phyloP scores from a whole-genome alignment of 805 yeast genomes.

The Saturnispora hagleri region DNA sequence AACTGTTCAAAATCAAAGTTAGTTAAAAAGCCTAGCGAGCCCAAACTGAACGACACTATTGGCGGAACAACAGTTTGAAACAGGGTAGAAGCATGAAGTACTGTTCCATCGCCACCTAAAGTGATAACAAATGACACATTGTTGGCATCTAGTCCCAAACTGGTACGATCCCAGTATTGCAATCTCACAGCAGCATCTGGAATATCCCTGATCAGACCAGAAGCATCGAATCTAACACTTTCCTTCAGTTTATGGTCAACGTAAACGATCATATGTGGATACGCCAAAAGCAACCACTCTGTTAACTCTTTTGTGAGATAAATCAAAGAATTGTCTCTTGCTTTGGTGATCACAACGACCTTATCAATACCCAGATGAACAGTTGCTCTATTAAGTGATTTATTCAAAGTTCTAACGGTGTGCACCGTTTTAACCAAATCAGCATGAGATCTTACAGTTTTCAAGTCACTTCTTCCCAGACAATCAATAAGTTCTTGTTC shows the following conservation, averaged over 20 bases:
- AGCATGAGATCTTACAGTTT: constrained; percentile 57
- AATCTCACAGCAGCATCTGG: constrained; percentile 39
- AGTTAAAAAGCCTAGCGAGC: constrained; percentile 88
- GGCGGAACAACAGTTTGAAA: constrained; percentile 89
- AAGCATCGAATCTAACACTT: constrained; percentile 55
- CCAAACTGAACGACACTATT: constrained; percentile 77
- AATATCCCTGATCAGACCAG: constrained; percentile 39
- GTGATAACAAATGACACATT: constrained; percentile 73
- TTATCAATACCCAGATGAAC: constrained; percentile 61
- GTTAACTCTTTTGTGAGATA: constrained; percentile 71
- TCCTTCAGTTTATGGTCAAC: constrained; percentile 63
- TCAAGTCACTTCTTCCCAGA: constrained; percentile 28
- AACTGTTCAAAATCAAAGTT: constrained; percentile 74
- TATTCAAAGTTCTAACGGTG: constrained; percentile 69
- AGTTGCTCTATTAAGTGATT: constrained; percentile 59
- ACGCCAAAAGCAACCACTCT: constrained; percentile 54
- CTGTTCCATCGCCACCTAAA: constrained; percentile 96
- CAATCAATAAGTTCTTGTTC: constrained; percentile 3
- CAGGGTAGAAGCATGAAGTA: constrained; percentile 74
- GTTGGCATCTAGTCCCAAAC: constrained; percentile 38
- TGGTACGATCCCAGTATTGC: constrained; percentile 60
- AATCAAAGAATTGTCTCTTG: constrained; percentile 71
- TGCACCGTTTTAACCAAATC: constrained; percentile 74
- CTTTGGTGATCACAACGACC: constrained; percentile 81
- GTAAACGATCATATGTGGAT: constrained; percentile 35